A percentile compares a stretch with the other conserved stretches of the same genome.
These are phyloP conservation scores for Calonectria pauciramosa DNA, from an alignment of 2,329 filamentous ascomycete species.

Conservation along the genomic window DNA sequence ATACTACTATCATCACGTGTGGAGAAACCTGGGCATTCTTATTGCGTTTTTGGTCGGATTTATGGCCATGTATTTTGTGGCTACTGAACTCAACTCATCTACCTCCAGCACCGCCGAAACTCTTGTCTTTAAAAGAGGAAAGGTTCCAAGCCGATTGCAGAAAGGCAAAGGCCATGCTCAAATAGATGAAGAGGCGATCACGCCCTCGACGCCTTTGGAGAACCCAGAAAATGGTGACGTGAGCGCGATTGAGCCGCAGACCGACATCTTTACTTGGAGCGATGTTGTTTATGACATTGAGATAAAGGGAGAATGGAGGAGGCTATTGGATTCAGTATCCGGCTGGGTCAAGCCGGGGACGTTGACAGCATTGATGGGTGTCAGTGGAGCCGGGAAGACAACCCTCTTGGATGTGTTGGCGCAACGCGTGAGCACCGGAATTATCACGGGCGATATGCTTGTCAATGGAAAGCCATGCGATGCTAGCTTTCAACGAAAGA, in stretches of 20 bases:
- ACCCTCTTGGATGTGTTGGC: slow-evolving; percentile 59
- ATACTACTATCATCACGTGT: slow-evolving; percentile 71
- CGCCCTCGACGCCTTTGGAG: slow-evolving; percentile 40
- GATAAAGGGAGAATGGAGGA: slow-evolving; percentile 80
- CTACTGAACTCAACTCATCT: slow-evolving; percentile 75
- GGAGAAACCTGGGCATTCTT: slow-evolving; percentile 79
- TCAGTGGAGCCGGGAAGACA: slow-evolving; percentile 63
- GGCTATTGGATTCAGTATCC: slow-evolving; percentile 82
- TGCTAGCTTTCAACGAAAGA: slow-evolving; percentile 73
- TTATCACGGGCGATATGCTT: slow-evolving; percentile 76
- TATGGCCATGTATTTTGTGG: slow-evolving; percentile 72
- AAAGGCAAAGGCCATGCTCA: slow-evolving; percentile 46
- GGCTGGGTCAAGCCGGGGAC: slow-evolving; percentile 94
- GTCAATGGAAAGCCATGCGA: slow-evolving; percentile 72
- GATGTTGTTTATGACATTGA: slow-evolving; percentile 79
- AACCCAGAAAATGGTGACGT: slow-evolving; percentile 38
- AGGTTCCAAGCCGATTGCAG: slow-evolving; percentile 60
- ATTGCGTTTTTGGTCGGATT: slow-evolving; percentile 75
- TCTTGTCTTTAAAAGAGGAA: slow-evolving; percentile 74
- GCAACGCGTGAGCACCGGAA: slow-evolving; percentile 69
- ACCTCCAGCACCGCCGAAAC: slow-evolving; percentile 76
- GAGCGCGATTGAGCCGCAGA: slow-evolving; percentile 58
- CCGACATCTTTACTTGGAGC: slow-evolving; percentile 81
- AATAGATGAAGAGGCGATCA: slow-evolving; percentile 48
- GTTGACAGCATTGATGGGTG: slow-evolving; percentile 82